Base-by-base conservation (phyloP, 371 early-diverging fungal genomes). In the Cokeromyces recurvatus region DNA sequence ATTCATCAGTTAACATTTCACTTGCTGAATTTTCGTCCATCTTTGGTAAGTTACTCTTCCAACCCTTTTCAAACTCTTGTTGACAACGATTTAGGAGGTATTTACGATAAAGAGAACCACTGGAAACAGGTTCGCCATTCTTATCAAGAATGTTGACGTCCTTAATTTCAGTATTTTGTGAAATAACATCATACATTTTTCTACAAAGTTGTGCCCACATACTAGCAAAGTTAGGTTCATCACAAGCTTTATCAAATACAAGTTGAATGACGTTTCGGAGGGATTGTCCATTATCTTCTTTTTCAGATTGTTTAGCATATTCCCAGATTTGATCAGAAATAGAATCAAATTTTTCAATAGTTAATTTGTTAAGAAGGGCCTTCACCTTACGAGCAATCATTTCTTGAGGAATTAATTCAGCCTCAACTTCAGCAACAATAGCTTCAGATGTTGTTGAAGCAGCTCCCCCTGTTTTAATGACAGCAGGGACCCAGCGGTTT, bases 221-320 rank as follows among this genome's bases (percentile, higher is more conserved):
- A 43, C 70, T 55, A 44, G 86, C 88, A 78, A 95, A 97, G 48
- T 78, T 78, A 19, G 91, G 81, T 71, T 98, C 96, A 55, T 94
- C 95, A 42, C 91, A 79, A 4, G 98, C 96, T 74, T 98, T 97
- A 29, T 94, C 91, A 56, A 93, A 97, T 41, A 92, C 84, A 20
- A 87, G 75, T 43, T 75, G 76, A 55, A 96, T 90, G 37, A 95
- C 85, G 43, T 78, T 81, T 50, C 77, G 75, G 42, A 97, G 67
- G 2, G 89, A 81, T 16, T 71, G 62, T 31, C 88, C 88, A 53
- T 85, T 77, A 1, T 64, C 65, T 67, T 87, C 88, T 50, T 80
- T 75, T 51, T 62, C 64, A 10, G 87, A 85, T 62, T 82, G 62
- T 45, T 82, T 67, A 29, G 86, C 90, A 61, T 84, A 78, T n/a